Percentiles rank a stretch among this genome's conserved stretches.
Conservation (phyloP, 345 rosid species). For the Rhodamnia argentea region DNA sequence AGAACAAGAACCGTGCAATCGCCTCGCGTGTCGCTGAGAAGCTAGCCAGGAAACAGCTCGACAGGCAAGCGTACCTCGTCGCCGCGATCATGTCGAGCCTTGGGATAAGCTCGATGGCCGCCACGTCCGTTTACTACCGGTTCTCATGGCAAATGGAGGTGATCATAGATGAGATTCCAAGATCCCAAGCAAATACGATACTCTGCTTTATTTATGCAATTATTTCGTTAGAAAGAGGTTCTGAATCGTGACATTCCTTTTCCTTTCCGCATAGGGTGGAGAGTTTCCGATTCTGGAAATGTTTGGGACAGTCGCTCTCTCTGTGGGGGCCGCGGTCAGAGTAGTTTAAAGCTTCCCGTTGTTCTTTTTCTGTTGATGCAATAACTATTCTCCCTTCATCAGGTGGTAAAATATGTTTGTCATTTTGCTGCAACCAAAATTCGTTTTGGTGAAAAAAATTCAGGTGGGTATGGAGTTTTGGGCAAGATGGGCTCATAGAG, state of each 20-base stretch:
- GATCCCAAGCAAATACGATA: not conserved
- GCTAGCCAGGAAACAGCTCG: slow-evolving; percentile 27
- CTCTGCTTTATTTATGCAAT: not conserved
- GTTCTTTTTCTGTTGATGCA: not conserved
- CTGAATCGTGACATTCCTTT: not conserved
- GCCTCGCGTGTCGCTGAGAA: slow-evolving; percentile 19
- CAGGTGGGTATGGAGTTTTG: slow-evolving; percentile 73
- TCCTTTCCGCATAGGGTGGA: slow-evolving; percentile 20
- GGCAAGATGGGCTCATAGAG: slow-evolving; percentile 76
- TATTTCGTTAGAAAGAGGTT: not conserved
- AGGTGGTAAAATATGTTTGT: not conserved
- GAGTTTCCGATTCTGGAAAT: slow-evolving; percentile 36
- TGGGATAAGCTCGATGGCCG: slow-evolving; percentile 50
- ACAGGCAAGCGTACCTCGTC: slow-evolving; percentile 37
- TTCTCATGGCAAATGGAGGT: slow-evolving; percentile 67
- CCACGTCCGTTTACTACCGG: slow-evolving; percentile 43
- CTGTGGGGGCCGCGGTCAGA: slow-evolving; percentile 59
- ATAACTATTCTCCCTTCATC: not conserved
- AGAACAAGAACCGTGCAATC: not conserved
- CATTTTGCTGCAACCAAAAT: not conserved
- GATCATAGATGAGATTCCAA: not conserved
- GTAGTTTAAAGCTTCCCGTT: not conserved
- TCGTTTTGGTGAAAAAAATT: not conserved
- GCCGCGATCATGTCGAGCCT: slow-evolving; percentile 55
- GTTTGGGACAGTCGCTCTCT: slow-evolving; percentile 44